Base-by-base conservation (phyloP, 1,284 basidiomycete species). In the Baeospora myosura region DNA sequence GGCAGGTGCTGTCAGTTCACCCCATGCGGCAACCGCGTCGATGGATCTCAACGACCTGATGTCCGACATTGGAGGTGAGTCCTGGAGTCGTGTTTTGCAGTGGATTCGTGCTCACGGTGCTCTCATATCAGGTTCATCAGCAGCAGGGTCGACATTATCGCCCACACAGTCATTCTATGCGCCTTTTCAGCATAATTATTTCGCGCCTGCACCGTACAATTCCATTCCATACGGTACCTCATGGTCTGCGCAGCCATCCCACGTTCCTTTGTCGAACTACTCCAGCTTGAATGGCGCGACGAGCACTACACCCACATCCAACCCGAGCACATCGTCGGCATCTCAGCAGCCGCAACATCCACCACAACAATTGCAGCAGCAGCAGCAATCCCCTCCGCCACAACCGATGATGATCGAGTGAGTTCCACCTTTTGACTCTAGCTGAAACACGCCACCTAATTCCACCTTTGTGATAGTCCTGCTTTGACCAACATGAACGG, bases 261-360 rank as follows among this genome's bases (percentile, higher is more conserved):
- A 69, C 32, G 59, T 86, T 4, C 83, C 84, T 1, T 58, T 87
- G 23, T 87, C 83, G 5, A 77, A 64, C 45, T 87, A 86, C 49
- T 87, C 83, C 10, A 77, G 78, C 22, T 59, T 87, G 41, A 84
- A 86, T 60, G 83, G 83, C 14, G 83, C 83, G 21, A 87, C 76
- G 3, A 65, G n/a, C n/a, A n/a, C n/a, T n/a, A n/a, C n/a, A n/a
- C n/a, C n/a, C n/a, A n/a, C n/a, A n/a, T n/a, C 63, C 14, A 59
- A 55, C 43, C 46, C 63, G 3, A 45, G 59, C 6, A 46, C n/a
- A 40, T 20, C 51, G 17, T 47, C 52, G 24, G 49, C 58, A 4
- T 49, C 64, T 3, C 40, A 52, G 29, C 48, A 50, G 26, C 45
- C 54, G 45, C 51, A 49, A n/a, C 54, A 55, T 26, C 59, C 54